Evolutionary conservation across 2,329 filamentous ascomycete genomes (phyloP).

Genomic region (Penicillium sp.): DNA sequence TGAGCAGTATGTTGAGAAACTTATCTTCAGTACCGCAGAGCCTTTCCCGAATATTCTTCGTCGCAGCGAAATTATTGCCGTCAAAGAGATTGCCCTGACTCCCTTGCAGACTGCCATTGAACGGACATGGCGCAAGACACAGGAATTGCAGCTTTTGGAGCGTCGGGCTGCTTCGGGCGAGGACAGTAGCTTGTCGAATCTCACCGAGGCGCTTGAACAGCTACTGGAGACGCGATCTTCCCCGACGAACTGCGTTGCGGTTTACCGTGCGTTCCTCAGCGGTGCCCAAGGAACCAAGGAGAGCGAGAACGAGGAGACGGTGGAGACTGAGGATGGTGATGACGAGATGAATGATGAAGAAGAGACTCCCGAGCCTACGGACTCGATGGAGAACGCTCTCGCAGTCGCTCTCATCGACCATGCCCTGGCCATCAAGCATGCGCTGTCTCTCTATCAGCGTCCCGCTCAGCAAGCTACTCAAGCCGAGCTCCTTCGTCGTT

Average conservation of each 20-base stretch:
- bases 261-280: slow-evolving; percentile 75
- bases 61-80: slow-evolving; percentile 78
- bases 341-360: slow-evolving; percentile 55
- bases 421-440: slow-evolving; percentile 82
- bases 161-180: slow-evolving; percentile 74
- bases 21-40: slow-evolving; percentile 80
- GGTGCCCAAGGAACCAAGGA: slow-evolving; percentile 43
- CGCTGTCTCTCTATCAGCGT: slow-evolving; percentile 68
- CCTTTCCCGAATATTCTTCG: slow-evolving; percentile 88
- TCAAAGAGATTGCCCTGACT: slow-evolving; percentile 67
- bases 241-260: slow-evolving; percentile 75
- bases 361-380: slow-evolving; percentile 52
- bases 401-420: slow-evolving; percentile 87
- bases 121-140: slow-evolving; percentile 85
- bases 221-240: slow-evolving; percentile 75
- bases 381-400: slow-evolving; percentile 73
- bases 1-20: slow-evolving; percentile 81
- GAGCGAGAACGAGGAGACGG: slow-evolving; percentile 45
- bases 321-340: slow-evolving; percentile 43
- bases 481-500: slow-evolving; percentile 43
- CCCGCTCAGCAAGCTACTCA: slow-evolving; percentile 57
- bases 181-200: slow-evolving; percentile 66
- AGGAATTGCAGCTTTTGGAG: slow-evolving; percentile 77
- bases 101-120: slow-evolving; percentile 88
- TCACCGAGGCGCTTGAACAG: slow-evolving; percentile 76